Evolutionary conservation across 805 yeast species (phyloP), one percentile per base, ranked within the genome.

Genomic region (Saturnispora zaruensis): DNA sequence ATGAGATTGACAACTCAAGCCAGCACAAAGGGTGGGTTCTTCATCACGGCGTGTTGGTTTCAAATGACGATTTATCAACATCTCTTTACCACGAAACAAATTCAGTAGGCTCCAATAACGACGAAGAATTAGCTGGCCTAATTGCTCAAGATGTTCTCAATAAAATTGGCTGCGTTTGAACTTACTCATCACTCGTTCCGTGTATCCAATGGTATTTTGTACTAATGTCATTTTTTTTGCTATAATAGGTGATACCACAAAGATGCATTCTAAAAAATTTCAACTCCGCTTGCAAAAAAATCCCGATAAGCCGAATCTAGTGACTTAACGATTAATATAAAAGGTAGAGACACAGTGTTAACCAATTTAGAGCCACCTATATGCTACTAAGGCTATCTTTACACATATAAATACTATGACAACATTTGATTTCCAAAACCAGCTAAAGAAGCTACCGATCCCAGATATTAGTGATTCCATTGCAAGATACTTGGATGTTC

Each of bases 381-480:
- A 28, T 11, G n/a, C 9, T 28, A 14, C 6, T 6, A 28, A 28
- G 13, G 5, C 13, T 11, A 36, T 3, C 11, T 20, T 23, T 20
- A 16, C 5, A 13, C 25, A 43, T 18, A 13, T 16, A 38, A 30
- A 34, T 14, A 43, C 38, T 3, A 59, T 59, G 61, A 36, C 56
- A 16, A 59, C 93, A 1, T 86, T 74, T 61, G 76, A 78, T 45
- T 70, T 69, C 62, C 95, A 86, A 64, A 74, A 72, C 43, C 64
- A 71, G 48, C 69, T 86, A 37, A 63, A 74, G 51, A 83, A 80
- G 63, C 73, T 89, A 30, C 97, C 97, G 6, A 85, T 89, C 41
- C 96, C 96, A 2, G 77, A 79, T 26, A 71, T 89, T 50, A 66
- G 72, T 32, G 81, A 79, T 46, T 84, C 96, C 0, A 78, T 93